phyloP scores from a whole-genome alignment of 2,329 filamentous ascomycete species.

The Claviceps digitariae region DNA sequence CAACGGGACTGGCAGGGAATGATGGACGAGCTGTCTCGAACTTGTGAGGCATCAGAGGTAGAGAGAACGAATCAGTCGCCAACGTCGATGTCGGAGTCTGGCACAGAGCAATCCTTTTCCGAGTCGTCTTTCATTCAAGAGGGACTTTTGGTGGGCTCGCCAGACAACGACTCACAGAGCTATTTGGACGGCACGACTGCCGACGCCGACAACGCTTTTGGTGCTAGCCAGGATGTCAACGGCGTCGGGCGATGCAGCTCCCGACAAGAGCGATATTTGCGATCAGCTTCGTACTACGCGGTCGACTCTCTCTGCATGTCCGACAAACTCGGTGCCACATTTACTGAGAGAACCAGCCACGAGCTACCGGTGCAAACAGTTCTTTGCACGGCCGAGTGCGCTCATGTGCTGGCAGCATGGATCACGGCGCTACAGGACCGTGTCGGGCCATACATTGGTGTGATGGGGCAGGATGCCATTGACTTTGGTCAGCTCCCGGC shows the following conservation, averaged over 20 bases:
- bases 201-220: too few species aligned
- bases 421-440: slow-evolving; percentile 84
- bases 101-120: slow-evolving; percentile 29
- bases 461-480: slow-evolving; percentile 70
- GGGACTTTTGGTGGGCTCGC: too few species aligned
- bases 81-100: slow-evolving; percentile 25
- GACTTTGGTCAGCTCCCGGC: slow-evolving; percentile 70
- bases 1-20: slow-evolving; percentile 85
- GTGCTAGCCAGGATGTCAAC: slow-evolving; percentile 4
- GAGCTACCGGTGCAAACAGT: slow-evolving; percentile 84
- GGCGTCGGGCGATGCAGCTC: slow-evolving; percentile 36
- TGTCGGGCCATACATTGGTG: slow-evolving; percentile 76
- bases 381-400: slow-evolving; percentile 87
- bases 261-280: slow-evolving; percentile 72
- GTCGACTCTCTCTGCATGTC: slow-evolving; percentile 84
- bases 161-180: too few species aligned
- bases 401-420: slow-evolving; percentile 91
- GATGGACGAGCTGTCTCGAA: slow-evolving; percentile 71
- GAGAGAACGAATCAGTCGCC: slow-evolving; percentile 51
- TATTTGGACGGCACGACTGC: too few species aligned
- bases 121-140: background rate
- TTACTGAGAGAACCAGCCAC: slow-evolving; percentile 68
- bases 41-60: slow-evolving; percentile 49
- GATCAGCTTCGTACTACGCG: slow-evolving; percentile 91
- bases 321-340: slow-evolving; percentile 72